These are phyloP conservation scores for Cyathus striatus DNA, from an alignment of 768 basidiomycete species.

Conservation along the genomic window DNA sequence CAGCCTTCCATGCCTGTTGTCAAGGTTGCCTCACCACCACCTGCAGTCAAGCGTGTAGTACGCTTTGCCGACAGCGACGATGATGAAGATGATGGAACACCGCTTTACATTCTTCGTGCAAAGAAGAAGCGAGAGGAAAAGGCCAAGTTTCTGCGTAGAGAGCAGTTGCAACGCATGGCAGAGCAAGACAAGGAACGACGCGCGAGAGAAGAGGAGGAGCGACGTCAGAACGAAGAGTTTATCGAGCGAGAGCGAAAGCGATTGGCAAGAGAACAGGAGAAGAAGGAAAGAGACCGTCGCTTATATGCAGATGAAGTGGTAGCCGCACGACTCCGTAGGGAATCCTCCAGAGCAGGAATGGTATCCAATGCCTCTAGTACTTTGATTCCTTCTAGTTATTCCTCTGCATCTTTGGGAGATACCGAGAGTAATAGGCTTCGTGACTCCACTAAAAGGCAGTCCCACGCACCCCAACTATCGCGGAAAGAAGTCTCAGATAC, in stretches of 20 bases:
- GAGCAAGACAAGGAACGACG: conserved; percentile 48
- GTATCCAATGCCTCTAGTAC: conserved; percentile 20
- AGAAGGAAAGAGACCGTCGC: conserved; percentile 50
- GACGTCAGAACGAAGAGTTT: conserved; percentile 34
- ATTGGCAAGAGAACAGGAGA: conserved; percentile 41
- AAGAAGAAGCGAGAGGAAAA: conserved; percentile 73
- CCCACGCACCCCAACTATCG: conserved; percentile 30
- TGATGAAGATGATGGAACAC: conserved; percentile 64
- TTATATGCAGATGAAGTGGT: conserved; percentile 54
- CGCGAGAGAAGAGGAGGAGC: conserved; percentile 36
- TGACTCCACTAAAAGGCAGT: conserved; percentile 31
- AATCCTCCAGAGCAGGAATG: conserved; percentile 47
- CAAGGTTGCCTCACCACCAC: not conserved
- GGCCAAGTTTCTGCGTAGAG: conserved; percentile 57
- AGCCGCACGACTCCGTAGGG: conserved; percentile 57
- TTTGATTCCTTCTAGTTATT: conserved; percentile 23
- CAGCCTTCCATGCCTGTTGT: not conserved
- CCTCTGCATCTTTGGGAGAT: conserved; percentile 33
- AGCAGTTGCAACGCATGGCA: conserved; percentile 47
- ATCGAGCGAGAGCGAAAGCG: conserved; percentile 46
- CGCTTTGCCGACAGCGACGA: conserved; percentile 63
- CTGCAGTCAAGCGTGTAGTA: conserved; percentile 48
- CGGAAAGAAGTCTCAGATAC: conserved; percentile 45
- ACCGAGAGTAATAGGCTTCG: conserved; percentile 35
- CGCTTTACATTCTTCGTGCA: conserved; percentile 65